Base-by-base conservation (phyloP, 148 eudicot genomes). In the Rhododendron mucronatum region DNA sequence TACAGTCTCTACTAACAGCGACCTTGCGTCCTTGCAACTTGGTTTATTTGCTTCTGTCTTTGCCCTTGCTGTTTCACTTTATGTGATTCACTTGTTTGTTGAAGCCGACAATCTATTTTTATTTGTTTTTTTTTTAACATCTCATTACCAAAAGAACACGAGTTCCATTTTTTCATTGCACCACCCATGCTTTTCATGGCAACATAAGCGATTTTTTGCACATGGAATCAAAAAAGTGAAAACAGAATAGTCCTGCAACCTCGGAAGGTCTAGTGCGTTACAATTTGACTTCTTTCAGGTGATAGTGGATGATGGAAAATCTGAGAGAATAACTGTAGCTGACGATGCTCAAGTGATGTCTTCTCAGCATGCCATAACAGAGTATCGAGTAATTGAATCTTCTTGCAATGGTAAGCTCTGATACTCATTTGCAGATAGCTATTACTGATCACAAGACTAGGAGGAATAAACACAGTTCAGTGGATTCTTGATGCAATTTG, bases 341-440 rank as follows among this genome's bases (percentile, higher is more conserved):
- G 93, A 90, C 37, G 89, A 84, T 86, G 47, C 59, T 63, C 74
- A 82, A 74, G 85, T 88, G 48, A 81, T 89, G 84, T 80, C 93
- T 85, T 91, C 94, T 37, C 98, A 97, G 89, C 93, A 91, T 92
- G 96, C 99, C 65, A 87, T 94, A 82, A 97, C 99, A 63, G 94
- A 94, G 89, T 97, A 93, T 89, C 92, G 93, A 86, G 93, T 95
- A 77, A 91, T 97, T 53, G 88, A 86, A 88, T 90, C 96, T 76
- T 91, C 96, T 83, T 69, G 79, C n/a, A 73, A 71, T 87, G 99
- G 99, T 97, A 37, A 82, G 92, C 86, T 87, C 85, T 86, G 81
- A 82, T 18, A 5, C 44, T 7, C 48, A 76, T 39, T 47, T 7
- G 65, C 26, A 13, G 21, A 75, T 51, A 76, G 3, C 53, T 76